Conservation (phyloP, 148 eudicot genomes). For the Rhododendron vialii region DNA sequence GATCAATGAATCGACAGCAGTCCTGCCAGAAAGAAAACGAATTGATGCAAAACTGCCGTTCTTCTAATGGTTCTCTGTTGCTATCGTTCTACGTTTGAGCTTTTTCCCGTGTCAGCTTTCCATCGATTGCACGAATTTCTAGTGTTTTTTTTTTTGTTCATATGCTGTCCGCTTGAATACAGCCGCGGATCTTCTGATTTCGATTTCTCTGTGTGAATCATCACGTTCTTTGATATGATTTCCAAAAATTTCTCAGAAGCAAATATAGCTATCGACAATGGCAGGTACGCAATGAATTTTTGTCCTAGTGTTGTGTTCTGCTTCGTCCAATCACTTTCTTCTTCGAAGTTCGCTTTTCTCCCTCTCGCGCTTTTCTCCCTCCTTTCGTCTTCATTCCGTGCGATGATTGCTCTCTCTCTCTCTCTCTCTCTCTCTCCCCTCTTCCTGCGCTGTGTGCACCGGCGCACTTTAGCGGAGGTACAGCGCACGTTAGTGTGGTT, state of each 20-base stretch:
- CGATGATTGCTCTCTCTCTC: not conserved
- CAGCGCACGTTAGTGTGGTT: not conserved
- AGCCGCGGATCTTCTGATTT: not conserved
- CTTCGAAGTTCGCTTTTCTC: not conserved
- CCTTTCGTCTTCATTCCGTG: not conserved
- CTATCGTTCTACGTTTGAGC: slow-evolving; percentile 4
- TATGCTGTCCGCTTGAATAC: slow-evolving; percentile 13
- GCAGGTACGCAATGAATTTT: not conserved
- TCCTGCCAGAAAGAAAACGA: not conserved
- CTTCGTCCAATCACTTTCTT: slow-evolving; percentile 14
- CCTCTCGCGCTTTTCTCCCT: slow-evolving; percentile 5
- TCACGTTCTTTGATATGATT: not conserved
- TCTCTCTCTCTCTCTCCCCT: not conserved
- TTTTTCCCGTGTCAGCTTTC: slow-evolving; percentile 14
- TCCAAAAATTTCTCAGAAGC: not conserved
- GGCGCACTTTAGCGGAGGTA: slow-evolving; percentile 5
- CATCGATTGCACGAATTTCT: slow-evolving; percentile 4
- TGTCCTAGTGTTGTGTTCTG: not conserved
- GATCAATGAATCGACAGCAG: not conserved
- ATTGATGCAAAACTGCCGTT: slow-evolving; percentile 10
- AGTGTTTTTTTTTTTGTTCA: slow-evolving; percentile 9
- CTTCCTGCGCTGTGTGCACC: not conserved
- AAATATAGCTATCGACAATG: slow-evolving; percentile 7
- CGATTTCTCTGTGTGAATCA: not conserved
- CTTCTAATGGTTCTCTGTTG: not conserved